Percentiles rank a stretch among this genome's conserved stretches.
These are phyloP conservation scores for Auricularia cornea DNA, from an alignment of 768 basidiomycete genomes.

Conservation along the genomic window DNA sequence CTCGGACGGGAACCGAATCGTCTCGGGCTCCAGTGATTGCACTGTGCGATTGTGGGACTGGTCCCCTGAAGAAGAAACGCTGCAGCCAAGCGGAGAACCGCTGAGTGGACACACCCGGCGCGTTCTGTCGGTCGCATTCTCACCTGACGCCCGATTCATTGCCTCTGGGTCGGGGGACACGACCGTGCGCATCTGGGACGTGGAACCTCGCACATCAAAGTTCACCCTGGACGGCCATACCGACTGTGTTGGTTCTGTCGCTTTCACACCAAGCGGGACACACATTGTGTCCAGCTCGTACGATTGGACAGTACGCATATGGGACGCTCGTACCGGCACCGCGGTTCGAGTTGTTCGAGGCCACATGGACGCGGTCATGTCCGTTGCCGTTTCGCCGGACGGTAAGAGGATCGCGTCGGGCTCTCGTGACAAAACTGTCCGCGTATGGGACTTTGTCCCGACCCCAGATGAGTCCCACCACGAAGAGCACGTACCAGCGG, in stretches of 20 bases:
- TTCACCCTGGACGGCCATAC: slow-evolving; percentile 9
- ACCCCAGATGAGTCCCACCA: no score
- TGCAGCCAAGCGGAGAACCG: no score
- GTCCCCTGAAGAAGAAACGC: slow-evolving; percentile 5
- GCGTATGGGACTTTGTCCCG: slow-evolving; percentile 27
- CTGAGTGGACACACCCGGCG: slow-evolving; percentile 11
- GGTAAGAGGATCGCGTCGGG: slow-evolving; percentile 23
- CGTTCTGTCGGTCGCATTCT: slow-evolving; percentile 13
- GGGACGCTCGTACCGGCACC: slow-evolving; percentile 23
- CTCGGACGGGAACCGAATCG: slow-evolving; percentile 20
- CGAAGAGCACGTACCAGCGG: no score
- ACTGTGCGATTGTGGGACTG: slow-evolving; percentile 16
- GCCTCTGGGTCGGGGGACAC: slow-evolving; percentile 38
- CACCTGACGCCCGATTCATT: slow-evolving; percentile 20
- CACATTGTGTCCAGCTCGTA: slow-evolving; percentile 13
- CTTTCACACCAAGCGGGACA: neutral
- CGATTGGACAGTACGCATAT: slow-evolving; percentile 22
- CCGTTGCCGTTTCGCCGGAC: slow-evolving; percentile 21
- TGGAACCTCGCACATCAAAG: slow-evolving; percentile 10
- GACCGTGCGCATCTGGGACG: slow-evolving; percentile 33
- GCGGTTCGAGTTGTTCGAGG: slow-evolving; percentile 17
- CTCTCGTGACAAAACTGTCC: slow-evolving; percentile 21
- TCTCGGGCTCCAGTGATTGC: slow-evolving; percentile 20
- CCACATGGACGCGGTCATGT: slow-evolving; percentile 21
- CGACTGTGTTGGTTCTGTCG: neutral